Base-by-base conservation (phyloP, 768 basidiomycete species). In the Mycena rebaudengoi region DNA sequence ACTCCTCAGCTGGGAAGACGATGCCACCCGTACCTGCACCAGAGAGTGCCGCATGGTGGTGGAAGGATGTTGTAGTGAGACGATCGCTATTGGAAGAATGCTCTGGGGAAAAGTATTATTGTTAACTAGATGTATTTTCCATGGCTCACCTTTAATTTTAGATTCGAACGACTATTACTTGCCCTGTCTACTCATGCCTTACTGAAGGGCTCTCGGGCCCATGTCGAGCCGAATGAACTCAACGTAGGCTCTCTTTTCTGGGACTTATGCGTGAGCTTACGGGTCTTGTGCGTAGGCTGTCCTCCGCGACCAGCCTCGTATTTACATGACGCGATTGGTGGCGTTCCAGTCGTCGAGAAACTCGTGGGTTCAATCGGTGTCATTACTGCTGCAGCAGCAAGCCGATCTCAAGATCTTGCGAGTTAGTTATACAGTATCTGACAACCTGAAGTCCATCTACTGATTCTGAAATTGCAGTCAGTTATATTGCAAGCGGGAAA, bases 51-150 rank as follows among this genome's bases (percentile, higher is more conserved):
- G 49, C 65, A 35, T 81, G 77, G 81, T 87, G 86, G 86, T 88
- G 87, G 87, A 85, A 79, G 70, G 83, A 86, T 51, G 79, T 86
- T 3, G 76, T 86, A 5, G 84, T 86, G 4, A 78, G 86, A 28
- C 87, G 83, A 66, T 86, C 86, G 8, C 65, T 87, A 25, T 68
- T 87, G 26, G 86, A 87, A 60, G 86, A 87, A 65, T 87, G 85
- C 66, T 68, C 75, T 25, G 85, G 86, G 23, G 83, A 83, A 56
- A 79, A 79, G 86, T 86, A 49, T 44, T 76, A 63, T 29, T 44
- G 10, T 7, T 35, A 35, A 45, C 32, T 23, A 2, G 7, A 25
- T 2, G 39, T 43, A n/a, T 25, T 64, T 33, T 26, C 30, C 25
- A 54, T 29, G 11, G 12, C 29, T 61, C 1, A 33, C 29, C 37